A percentile compares a stretch with the other conserved stretches of the same genome.
These are phyloP conservation scores for Passalora sequoiae DNA, from an alignment of 2,329 filamentous ascomycete species.

Conservation along the genomic window DNA sequence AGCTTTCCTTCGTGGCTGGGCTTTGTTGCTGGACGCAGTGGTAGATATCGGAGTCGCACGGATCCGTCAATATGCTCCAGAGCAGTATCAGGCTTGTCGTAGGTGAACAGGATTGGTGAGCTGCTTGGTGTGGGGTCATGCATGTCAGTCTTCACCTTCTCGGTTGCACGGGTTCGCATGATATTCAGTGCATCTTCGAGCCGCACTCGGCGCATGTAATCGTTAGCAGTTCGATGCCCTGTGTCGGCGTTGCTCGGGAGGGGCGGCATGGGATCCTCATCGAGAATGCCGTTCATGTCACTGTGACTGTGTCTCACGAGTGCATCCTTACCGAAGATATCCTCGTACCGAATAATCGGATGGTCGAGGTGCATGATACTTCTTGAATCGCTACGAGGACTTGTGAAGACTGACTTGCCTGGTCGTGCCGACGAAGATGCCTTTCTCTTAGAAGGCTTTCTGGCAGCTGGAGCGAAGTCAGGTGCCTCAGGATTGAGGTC, in stretches of 20 bases:
- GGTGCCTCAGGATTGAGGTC: constrained; percentile 21
- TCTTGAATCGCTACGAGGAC: constrained; percentile 6
- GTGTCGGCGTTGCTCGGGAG: not conserved
- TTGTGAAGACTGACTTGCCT: constrained; percentile 12
- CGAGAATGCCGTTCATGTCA: not conserved
- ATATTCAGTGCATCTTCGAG: constrained; percentile 10
- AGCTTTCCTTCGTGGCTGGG: too few relatives aligned
- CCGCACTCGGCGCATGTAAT: constrained; percentile 3
- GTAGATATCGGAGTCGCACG: constrained; percentile 19
- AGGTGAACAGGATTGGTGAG: constrained; percentile 21
- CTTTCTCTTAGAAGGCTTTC: constrained; percentile 27
- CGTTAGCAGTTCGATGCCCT: not conserved
- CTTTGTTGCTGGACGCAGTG: constrained; percentile 14
- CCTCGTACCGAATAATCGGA: constrained; percentile 18
- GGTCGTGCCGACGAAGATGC: constrained; percentile 22
- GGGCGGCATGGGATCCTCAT: not conserved
- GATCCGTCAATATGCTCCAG: constrained; percentile 2
- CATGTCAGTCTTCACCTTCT: constrained; percentile 1
- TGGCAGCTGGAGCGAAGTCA: constrained; percentile 22
- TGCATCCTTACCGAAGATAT: constrained; percentile 17
- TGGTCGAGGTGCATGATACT: constrained; percentile 2
- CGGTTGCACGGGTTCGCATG: constrained; percentile 5
- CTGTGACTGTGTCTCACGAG: not conserved
- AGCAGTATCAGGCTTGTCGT: constrained; percentile 3
- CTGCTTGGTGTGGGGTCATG: constrained; percentile 11